Percentiles rank a stretch among this genome's conserved stretches.
Conservation (phyloP, 441 rosid genomes). For the Erysimum pusillum region DNA sequence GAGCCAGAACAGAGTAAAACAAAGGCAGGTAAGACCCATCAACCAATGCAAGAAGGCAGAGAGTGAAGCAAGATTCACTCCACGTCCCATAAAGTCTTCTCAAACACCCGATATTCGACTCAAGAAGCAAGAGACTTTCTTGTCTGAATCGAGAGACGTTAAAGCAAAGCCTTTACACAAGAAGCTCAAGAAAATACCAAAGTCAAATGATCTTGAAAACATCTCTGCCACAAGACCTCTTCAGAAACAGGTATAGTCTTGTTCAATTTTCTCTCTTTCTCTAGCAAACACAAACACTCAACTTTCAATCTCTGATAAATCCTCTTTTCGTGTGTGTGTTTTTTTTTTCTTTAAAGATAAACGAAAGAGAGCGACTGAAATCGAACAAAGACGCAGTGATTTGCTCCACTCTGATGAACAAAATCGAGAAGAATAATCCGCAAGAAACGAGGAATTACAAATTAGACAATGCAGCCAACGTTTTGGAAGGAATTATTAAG, state of each 20-base stretch:
- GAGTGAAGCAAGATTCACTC: slow-evolving; percentile 48
- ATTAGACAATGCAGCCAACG: slow-evolving; percentile 39
- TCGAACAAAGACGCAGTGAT: slow-evolving; percentile 53
- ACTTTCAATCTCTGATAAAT: not conserved
- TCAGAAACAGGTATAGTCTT: slow-evolving; percentile 60
- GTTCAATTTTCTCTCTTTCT: slow-evolving; percentile 5
- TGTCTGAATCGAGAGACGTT: slow-evolving; percentile 47
- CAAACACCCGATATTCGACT: slow-evolving; percentile 51
- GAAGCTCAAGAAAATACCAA: slow-evolving; percentile 58
- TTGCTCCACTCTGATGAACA: too few relatives aligned
- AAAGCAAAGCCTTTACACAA: slow-evolving; percentile 51
- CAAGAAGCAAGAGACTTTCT: slow-evolving; percentile 59
- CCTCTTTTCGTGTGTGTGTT: not conserved
- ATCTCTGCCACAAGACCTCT: slow-evolving; percentile 50
- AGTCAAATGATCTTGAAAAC: slow-evolving; percentile 53
- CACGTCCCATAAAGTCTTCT: slow-evolving; percentile 47
- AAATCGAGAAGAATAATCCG: slow-evolving; percentile 45
- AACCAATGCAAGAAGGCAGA: slow-evolving; percentile 53
- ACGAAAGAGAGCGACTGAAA: not conserved
- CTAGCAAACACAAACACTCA: not conserved
- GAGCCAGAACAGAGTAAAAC: slow-evolving; percentile 37
- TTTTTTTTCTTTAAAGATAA: not conserved
- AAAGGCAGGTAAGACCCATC: slow-evolving; percentile 44
- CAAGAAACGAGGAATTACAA: slow-evolving; percentile 44
- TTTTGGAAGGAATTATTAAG: too few relatives aligned